These are phyloP conservation scores for Aspergillus sojae DNA, from an alignment of 2,329 filamentous ascomycete genomes.

Conservation along the genomic window DNA sequence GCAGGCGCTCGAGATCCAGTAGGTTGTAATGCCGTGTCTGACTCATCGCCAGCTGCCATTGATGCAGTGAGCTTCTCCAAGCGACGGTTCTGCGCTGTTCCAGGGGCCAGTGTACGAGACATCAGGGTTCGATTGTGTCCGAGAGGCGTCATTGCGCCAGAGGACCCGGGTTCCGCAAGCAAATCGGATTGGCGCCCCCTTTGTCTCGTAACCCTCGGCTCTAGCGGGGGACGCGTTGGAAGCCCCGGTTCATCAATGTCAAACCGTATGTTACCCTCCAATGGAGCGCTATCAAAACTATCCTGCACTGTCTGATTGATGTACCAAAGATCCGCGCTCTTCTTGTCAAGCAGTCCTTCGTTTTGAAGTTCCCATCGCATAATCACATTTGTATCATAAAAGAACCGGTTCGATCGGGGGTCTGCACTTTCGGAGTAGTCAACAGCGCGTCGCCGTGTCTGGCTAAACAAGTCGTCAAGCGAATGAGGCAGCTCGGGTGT, in stretches of 20 bases:
- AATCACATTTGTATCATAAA: slow-evolving; percentile 35
- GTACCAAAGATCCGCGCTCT: slow-evolving; percentile 30
- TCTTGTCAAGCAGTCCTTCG: slow-evolving; percentile 30
- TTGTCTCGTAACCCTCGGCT: slow-evolving; percentile 13
- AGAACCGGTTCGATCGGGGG: slow-evolving; percentile 29
- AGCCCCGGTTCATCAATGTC: slow-evolving; percentile 25
- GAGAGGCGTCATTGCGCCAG: neutral
- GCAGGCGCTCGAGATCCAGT: slow-evolving; percentile 12
- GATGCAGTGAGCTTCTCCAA: slow-evolving; percentile 29
- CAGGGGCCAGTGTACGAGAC: neutral
- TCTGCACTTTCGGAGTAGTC: slow-evolving; percentile 25
- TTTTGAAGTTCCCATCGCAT: slow-evolving; percentile 42
- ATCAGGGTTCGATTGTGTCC: neutral
- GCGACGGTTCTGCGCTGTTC: slow-evolving; percentile 26
- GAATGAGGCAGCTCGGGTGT: slow-evolving; percentile 23
- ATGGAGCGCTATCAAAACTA: slow-evolving; percentile 33
- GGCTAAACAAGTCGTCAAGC: slow-evolving; percentile 35
- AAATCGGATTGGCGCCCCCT: neutral
- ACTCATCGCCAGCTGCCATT: slow-evolving; percentile 13
- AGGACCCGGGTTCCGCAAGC: neutral
- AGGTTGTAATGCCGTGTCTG: slow-evolving; percentile 8
- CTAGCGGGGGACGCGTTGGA: neutral
- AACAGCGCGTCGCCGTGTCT: slow-evolving; percentile 17
- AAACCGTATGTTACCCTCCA: slow-evolving; percentile 39
- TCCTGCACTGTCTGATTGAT: slow-evolving; percentile 42